Evolutionary conservation across 176 grass and related monocot species (phyloP).

Genomic region (Aegilops bicornis): DNA sequence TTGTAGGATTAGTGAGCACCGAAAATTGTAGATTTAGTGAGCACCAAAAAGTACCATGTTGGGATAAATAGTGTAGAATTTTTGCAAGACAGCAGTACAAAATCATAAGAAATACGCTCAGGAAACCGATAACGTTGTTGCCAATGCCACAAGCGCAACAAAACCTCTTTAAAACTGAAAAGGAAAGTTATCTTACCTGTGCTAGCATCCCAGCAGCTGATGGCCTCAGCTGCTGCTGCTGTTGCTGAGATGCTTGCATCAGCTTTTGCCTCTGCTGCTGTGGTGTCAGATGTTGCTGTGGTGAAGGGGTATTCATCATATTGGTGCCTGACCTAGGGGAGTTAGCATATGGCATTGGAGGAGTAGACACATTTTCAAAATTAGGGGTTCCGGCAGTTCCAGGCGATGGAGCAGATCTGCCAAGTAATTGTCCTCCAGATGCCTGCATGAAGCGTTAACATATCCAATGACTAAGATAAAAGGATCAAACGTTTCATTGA

Average conservation of each 20-base stretch:
- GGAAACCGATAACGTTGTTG: background rate
- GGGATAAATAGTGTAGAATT: background rate
- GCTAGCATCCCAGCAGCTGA: slow-evolving; percentile 64
- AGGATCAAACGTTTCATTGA: background rate
- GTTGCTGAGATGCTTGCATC: slow-evolving; percentile 73
- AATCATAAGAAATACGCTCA: background rate
- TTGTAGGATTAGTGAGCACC: too few species aligned
- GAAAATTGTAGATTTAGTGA: background rate
- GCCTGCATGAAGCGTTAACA: slow-evolving; percentile 45
- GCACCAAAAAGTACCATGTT: slow-evolving; percentile 2
- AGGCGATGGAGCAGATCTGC: slow-evolving; percentile 83
- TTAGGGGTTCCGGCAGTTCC: slow-evolving; percentile 53
- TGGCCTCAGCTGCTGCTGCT: slow-evolving; percentile 74
- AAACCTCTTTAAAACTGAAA: slow-evolving; percentile 11
- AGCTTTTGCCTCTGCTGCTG: slow-evolving; percentile 73
- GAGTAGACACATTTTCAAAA: slow-evolving; percentile 88
- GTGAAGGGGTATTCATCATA: slow-evolving; percentile 82
- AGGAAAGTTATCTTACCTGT: slow-evolving; percentile 42
- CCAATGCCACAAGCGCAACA: background rate
- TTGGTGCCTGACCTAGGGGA: slow-evolving; percentile 85
- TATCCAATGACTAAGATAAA: background rate
- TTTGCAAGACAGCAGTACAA: background rate
- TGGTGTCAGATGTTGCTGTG: slow-evolving; percentile 76
- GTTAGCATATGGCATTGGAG: slow-evolving; percentile 90
- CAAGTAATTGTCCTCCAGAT: slow-evolving; percentile 66